Conservation (phyloP, 1,284 basidiomycete genomes). For the Pulchroboletus neoregius region DNA sequence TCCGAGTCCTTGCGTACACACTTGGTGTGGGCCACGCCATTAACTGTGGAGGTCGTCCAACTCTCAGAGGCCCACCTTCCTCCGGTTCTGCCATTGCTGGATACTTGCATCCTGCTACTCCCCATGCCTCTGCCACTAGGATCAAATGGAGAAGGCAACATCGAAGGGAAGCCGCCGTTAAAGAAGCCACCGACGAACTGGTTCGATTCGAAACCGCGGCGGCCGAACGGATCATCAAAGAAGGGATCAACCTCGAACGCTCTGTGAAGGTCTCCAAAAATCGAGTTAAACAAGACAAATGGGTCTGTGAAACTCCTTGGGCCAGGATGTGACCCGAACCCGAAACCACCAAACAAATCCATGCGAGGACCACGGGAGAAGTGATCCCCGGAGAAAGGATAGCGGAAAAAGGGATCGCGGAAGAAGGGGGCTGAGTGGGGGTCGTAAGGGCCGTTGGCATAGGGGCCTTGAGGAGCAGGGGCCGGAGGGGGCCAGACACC, state of each 20-base stretch:
- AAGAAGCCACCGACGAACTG: constrained; percentile 26
- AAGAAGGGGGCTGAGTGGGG: constrained; percentile 37
- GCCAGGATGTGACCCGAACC: constrained; percentile 23
- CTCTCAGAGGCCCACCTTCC: constrained; percentile 50
- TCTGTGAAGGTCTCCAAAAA: constrained; percentile 51
- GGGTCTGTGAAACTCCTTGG: constrained; percentile 59
- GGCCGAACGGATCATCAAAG: constrained; percentile 15
- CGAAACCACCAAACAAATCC: constrained; percentile 25
- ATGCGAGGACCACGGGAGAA: constrained; percentile 32
- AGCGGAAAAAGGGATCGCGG: constrained; percentile 33
- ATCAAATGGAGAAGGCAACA: constrained; percentile 12
- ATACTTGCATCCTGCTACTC: constrained; percentile 12
- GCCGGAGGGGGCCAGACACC: constrained; percentile 70
- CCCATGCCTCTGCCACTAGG: constrained; percentile 15
- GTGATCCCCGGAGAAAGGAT: constrained; percentile 28
- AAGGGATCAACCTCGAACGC: constrained; percentile 30
- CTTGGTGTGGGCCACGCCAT: constrained; percentile 62
- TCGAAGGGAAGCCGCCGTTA: constrained; percentile 9
- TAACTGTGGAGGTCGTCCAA: constrained; percentile 50
- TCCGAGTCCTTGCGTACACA: constrained; percentile 53
- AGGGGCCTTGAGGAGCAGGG: constrained; percentile 30
- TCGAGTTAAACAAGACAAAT: constrained; percentile 63
- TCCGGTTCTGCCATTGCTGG: constrained; percentile 17
- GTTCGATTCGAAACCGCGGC: constrained; percentile 22
- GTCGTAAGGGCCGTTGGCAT: constrained; percentile 28